A percentile compares a stretch with the other conserved stretches of the same genome.
Evolutionary conservation across 2,329 filamentous ascomycete genomes (phyloP).

Genomic region (Aspergillus tamarii): DNA sequence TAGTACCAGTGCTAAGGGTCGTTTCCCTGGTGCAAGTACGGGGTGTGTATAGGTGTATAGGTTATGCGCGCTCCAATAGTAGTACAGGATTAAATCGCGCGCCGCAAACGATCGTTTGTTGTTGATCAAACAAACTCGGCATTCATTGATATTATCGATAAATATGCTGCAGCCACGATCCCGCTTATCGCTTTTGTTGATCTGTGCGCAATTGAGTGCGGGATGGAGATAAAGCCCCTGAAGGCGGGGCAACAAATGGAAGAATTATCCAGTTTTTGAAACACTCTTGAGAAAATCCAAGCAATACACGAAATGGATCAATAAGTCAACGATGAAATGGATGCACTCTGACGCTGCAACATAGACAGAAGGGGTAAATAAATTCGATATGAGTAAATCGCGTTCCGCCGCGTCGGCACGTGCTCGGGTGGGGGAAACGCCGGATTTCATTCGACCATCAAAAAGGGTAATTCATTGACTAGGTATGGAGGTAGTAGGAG

Average conservation of each 20-base stretch:
- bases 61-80: background rate
- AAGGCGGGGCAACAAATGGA: background rate
- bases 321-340: background rate
- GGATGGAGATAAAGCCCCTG: background rate
- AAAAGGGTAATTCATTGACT: background rate
- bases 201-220: constrained; percentile 5
- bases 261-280: background rate
- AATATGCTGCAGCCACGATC: constrained; percentile 5
- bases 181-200: constrained; percentile 3
- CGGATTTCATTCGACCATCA: background rate
- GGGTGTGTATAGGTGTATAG: background rate
- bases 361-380: background rate
- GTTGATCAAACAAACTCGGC: background rate
- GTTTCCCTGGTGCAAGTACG: background rate
- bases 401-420: constrained; percentile 11
- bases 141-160: background rate
- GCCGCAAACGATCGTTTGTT: background rate
- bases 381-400: background rate
- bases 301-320: background rate
- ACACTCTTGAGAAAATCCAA: too few relatives aligned
- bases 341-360: background rate
- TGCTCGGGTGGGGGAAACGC: constrained; percentile 6
- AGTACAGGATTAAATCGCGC: background rate
- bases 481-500: background rate
- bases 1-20: background rate